Conservation (phyloP, 179 eudicot genomes). For the Beta macrorhiza region DNA sequence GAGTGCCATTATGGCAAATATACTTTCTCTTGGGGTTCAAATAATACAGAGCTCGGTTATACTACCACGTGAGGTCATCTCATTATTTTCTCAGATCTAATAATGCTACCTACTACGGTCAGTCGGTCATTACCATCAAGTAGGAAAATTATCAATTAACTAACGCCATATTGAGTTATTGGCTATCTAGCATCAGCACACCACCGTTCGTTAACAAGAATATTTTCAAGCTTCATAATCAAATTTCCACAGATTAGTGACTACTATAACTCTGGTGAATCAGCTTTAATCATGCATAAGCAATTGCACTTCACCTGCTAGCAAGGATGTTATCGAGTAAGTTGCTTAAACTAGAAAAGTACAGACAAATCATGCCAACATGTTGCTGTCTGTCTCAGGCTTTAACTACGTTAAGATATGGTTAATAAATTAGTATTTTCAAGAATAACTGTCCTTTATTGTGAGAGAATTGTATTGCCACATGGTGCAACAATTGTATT, state of each 20-base stretch:
- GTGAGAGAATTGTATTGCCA: too few species aligned
- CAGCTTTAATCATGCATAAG: too few species aligned
- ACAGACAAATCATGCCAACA: background rate
- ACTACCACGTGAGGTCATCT: background rate
- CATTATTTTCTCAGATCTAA: background rate
- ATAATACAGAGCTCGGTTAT: background rate
- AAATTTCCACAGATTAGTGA: background rate
- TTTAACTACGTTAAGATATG: background rate
- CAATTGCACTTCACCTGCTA: background rate
- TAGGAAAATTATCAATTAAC: background rate
- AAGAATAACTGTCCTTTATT: background rate
- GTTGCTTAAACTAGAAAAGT: background rate
- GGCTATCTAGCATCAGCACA: background rate
- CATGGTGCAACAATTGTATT: too few species aligned
- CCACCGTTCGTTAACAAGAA: too few species aligned
- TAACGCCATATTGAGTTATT: background rate
- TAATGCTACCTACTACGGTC: background rate
- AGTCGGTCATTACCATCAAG: background rate
- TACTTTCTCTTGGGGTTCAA: background rate
- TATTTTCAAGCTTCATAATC: background rate
- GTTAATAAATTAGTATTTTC: background rate
- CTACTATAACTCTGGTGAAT: background rate
- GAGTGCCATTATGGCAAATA: background rate
- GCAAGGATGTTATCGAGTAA: background rate
- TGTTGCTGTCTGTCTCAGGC: background rate